A percentile compares a stretch with the other conserved stretches of the same genome.
These are phyloP conservation scores for Fremontodendron californicum DNA, from an alignment of 345 rosid species.

Conservation along the genomic window DNA sequence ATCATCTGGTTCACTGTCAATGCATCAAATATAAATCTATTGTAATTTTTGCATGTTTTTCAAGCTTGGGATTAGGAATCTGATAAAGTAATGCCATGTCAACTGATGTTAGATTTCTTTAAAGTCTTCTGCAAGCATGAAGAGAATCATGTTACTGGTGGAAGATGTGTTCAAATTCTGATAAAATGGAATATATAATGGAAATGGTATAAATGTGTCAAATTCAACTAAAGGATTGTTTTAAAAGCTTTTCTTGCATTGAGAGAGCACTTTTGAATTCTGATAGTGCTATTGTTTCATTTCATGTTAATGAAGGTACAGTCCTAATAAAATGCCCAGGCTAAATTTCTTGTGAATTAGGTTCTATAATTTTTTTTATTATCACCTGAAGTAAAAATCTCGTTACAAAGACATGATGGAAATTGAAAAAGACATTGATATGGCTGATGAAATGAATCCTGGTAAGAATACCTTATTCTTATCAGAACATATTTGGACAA, in stretches of 20 bases:
- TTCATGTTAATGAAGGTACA: not conserved
- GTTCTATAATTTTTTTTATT: not conserved
- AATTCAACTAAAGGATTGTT: not conserved
- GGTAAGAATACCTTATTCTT: not conserved
- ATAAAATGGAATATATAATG: not conserved
- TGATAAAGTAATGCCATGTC: not conserved
- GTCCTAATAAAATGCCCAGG: not conserved
- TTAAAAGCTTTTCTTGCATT: not conserved
- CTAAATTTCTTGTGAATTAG: not conserved
- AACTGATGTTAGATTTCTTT: not conserved
- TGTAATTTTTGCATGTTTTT: not conserved
- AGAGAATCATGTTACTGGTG: not conserved
- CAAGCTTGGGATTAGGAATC: not conserved
- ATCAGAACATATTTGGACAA: not conserved
- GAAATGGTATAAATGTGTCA: not conserved
- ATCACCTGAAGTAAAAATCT: not conserved
- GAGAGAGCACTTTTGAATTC: not conserved
- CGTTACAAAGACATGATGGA: not conserved
- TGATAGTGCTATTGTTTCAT: not conserved
- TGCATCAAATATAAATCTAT: too few species aligned
- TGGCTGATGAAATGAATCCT: conserved; percentile 1
- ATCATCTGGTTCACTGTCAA: too few species aligned
- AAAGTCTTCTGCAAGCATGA: not conserved
- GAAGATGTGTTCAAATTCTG: not conserved
- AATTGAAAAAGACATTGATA: not conserved